Base-by-base conservation (phyloP, 139 green algal genomes). In the Monoraphidium neglectum region DNA sequence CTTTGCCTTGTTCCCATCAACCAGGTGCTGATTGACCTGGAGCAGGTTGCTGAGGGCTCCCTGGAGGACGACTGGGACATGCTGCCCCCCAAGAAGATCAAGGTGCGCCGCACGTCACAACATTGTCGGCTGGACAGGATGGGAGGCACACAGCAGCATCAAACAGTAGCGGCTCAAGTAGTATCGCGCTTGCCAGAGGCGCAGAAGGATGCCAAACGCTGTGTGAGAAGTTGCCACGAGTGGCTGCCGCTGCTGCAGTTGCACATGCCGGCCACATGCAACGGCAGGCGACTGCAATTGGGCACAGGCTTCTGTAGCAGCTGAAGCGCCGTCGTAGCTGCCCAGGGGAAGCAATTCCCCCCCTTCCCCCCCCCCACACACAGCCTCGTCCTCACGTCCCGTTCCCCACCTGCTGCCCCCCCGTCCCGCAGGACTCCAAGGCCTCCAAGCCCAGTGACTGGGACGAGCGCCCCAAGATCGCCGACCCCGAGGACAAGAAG, bases 381-480 rank as follows among this genome's bases (percentile, higher is more conserved):
- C 49, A 59, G 18, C 49, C 49, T 18, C 15, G 18, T n/a, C 15
- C 49, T 18, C 15, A 59, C 49, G 16, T n/a, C 15, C 49, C 49
- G 16, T n/a, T 12, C 43, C 43, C 24, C 56, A 10, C 24, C 56
- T 18, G 21, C 13, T 30, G 21, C 56, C 10, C 24, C 24, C 56
- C 49, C 23, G 24, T 13, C 37, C 3, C 33, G 40, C 74, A 93
- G 83, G 93, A 97, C 82, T 92, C 93, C 49, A 86, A 91, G 53
- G 93, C 92, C 32, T 91, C 83, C 72, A 97, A 96, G 88, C 93
- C 93, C 10, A 90, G 95, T 81, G 93, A 97, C 80, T 97, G 93
- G 93, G 93, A 97, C 72, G 93, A 97, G 77, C 83, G 80, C 51
- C 76, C 76, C 63, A 80, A 92, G 87, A 94, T 94, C 64, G 21